Percentiles rank a stretch among this genome's conserved stretches.
Conservation (phyloP, 2,329 filamentous ascomycete genomes). For the Plectosphaerella cucumerina region DNA sequence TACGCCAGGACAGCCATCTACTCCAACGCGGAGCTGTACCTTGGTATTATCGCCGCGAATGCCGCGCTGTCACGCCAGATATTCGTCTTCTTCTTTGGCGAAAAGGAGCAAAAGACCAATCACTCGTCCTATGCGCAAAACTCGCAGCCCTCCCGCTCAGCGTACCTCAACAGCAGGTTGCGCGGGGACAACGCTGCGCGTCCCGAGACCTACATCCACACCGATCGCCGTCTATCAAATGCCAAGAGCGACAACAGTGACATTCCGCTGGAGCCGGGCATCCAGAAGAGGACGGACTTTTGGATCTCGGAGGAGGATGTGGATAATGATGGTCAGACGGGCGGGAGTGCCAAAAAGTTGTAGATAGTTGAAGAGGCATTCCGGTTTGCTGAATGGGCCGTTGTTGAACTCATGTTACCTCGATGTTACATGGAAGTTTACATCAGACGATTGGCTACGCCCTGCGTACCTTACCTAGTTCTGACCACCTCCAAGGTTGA, state of each 20-base stretch:
- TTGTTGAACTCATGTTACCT: too few species aligned
- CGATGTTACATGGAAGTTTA: too few species aligned
- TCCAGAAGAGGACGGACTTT: constrained; percentile 16
- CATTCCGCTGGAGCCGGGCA: constrained; percentile 14
- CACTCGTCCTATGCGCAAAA: constrained; percentile 4
- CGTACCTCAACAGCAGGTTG: constrained; percentile 9
- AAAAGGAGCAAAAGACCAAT: constrained; percentile 1
- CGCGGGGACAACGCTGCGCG: constrained; percentile 6
- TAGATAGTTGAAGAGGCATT: too few species aligned
- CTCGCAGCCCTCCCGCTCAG: constrained; percentile 6
- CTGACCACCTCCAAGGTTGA: too few species aligned
- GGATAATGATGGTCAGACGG: constrained; percentile 1
- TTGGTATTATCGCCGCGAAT: constrained; percentile 31
- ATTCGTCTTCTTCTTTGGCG: constrained; percentile 16
- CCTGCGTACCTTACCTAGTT: too few species aligned
- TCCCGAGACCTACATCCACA: constrained; percentile 9
- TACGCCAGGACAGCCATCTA: constrained; percentile 31
- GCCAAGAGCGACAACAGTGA: constrained; percentile 16
- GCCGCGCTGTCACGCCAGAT: constrained; percentile 18
- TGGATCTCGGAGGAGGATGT: constrained; percentile 12
- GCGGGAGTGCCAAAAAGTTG: too few species aligned
- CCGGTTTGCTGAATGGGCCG: too few species aligned
- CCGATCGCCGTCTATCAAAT: constrained; percentile 4
- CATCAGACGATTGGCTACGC: too few species aligned
- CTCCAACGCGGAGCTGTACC: constrained; percentile 30